Evolutionary conservation across 1,284 basidiomycete genomes (phyloP), one percentile per base, ranked within the genome.

Genomic region (Amylostereum chailletii): DNA sequence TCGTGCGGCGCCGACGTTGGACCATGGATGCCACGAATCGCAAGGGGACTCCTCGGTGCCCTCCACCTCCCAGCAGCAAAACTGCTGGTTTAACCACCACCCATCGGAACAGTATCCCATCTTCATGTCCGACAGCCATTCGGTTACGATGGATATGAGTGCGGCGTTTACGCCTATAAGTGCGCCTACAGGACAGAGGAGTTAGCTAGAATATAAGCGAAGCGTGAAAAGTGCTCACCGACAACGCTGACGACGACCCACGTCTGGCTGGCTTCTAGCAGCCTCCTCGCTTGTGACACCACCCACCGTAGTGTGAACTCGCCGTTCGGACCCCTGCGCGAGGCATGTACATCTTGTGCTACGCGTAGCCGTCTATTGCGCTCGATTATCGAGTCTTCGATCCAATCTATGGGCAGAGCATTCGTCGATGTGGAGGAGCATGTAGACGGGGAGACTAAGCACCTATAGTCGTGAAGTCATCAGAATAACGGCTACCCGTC

Each of bases 31-130:
- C 96, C 96, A 99, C 46, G 94, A 93, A 4, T 88, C 76, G 65
- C 96, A 99, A 2, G 81, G 84, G 55, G 85, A 83, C 34, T 81
- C 78, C 54, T 86, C 88, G 45, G 86, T 84, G 8, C 79, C 78
- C 58, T 94, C 91, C 52, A 92, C 83, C 63, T 94, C 93, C 90
- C 92, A 94, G 64, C 96, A 99, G 69, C 96, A 99, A 65, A 98
- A 98, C 62, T 97, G 92, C 60, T 92, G 85, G 65, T 94, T 96
- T 50, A 99, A 67, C 95, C 96, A 99, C 96, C 96, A 99, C 2
- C 92, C 94, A 50, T 94, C 90, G 1, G 83, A 79, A 66, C 96
- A 99, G 63, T 96, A 95, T 0, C 96, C 96, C 72, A 94, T 88
- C 71, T 98, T 98, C 54, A 98, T 81, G 65, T 99, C 94, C 1